Conservation (phyloP, 768 basidiomycete species). For the Tubosaeta sp. region DNA sequence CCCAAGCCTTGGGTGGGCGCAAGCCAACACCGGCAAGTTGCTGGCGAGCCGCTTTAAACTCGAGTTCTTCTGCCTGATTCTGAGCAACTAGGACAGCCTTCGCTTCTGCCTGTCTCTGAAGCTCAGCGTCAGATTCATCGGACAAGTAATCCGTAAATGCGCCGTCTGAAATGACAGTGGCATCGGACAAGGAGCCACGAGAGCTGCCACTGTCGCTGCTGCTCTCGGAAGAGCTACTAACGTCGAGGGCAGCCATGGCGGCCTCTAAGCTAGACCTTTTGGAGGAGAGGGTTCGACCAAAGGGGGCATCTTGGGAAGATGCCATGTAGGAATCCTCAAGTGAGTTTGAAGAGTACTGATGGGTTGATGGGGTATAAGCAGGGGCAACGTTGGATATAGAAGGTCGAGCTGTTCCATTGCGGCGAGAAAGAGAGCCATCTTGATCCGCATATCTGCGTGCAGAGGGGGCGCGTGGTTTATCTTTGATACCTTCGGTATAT, state of each 20-base stretch:
- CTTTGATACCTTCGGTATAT: conserved; percentile 47
- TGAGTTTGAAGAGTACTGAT: conserved; percentile 17
- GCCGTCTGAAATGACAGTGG: conserved; percentile 80
- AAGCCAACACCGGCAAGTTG: conserved; percentile 72
- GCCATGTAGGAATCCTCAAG: conserved; percentile 19
- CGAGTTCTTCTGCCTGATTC: conserved; percentile 73
- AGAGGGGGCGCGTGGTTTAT: conserved; percentile 59
- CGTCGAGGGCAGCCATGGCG: conserved; percentile 36
- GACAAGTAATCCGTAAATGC: conserved; percentile 88
- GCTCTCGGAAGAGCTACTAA: conserved; percentile 48
- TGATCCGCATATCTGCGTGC: conserved; percentile 57
- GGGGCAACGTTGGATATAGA: conserved; percentile 41
- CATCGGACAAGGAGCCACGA: conserved; percentile 59
- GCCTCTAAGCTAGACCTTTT: conserved; percentile 35
- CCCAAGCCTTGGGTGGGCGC: conserved; percentile 76
- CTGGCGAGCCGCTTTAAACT: conserved; percentile 77
- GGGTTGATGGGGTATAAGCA: conserved; percentile 19
- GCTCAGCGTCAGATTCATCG: conserved; percentile 88
- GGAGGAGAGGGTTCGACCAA: conserved; percentile 32
- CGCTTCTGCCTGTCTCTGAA: conserved; percentile 82
- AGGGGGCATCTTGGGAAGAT: conserved; percentile 28
- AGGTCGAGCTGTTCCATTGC: conserved; percentile 45
- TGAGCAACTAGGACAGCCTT: conserved; percentile 75
- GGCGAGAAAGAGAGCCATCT: conserved; percentile 43
- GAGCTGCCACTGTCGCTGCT: conserved; percentile 52